These are phyloP conservation scores for Xerocomus tenax DNA, from an alignment of 1,284 basidiomycete species.

Conservation along the genomic window DNA sequence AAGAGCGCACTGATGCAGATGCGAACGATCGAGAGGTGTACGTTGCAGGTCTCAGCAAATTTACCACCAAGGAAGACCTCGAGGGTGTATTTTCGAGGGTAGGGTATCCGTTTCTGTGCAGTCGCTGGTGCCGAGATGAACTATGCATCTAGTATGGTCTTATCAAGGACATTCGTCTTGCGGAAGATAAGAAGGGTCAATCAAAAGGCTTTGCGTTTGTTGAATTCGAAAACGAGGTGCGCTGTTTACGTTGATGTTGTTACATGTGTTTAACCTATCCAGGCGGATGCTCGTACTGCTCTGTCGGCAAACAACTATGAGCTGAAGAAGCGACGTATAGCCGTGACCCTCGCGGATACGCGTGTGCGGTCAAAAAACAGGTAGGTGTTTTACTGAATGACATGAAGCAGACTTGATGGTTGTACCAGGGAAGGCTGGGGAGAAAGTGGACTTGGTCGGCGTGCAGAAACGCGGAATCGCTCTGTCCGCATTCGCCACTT, in stretches of 20 bases:
- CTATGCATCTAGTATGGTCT: slow-evolving; percentile 56
- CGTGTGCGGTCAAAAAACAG: slow-evolving; percentile 52
- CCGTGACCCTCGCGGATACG: slow-evolving; percentile 73
- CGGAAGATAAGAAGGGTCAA: slow-evolving; percentile 60
- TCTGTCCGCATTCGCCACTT: slow-evolving; percentile 70
- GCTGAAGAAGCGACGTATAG: slow-evolving; percentile 75
- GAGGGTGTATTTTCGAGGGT: slow-evolving; percentile 70
- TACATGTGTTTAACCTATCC: slow-evolving; percentile 5
- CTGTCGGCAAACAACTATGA: slow-evolving; percentile 77
- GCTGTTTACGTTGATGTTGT: not conserved
- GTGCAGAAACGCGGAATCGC: slow-evolving; percentile 57
- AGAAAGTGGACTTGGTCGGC: slow-evolving; percentile 50
- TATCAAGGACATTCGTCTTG: slow-evolving; percentile 74
- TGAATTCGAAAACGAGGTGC: slow-evolving; percentile 77
- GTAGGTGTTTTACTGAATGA: slow-evolving; percentile 28
- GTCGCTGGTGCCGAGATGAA: slow-evolving; percentile 7
- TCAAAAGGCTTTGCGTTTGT: slow-evolving; percentile 89
- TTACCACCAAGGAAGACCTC: slow-evolving; percentile 65
- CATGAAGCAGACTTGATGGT: not conserved
- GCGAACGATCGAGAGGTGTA: slow-evolving; percentile 79
- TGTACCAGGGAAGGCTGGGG: slow-evolving; percentile 34
- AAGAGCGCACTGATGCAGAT: slow-evolving; percentile 79
- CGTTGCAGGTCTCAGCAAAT: slow-evolving; percentile 74
- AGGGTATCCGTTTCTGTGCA: slow-evolving; percentile 16
- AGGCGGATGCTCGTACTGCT: slow-evolving; percentile 67